Base-by-base conservation (phyloP, 2,329 filamentous ascomycete species). In the Orbilia oligospora region DNA sequence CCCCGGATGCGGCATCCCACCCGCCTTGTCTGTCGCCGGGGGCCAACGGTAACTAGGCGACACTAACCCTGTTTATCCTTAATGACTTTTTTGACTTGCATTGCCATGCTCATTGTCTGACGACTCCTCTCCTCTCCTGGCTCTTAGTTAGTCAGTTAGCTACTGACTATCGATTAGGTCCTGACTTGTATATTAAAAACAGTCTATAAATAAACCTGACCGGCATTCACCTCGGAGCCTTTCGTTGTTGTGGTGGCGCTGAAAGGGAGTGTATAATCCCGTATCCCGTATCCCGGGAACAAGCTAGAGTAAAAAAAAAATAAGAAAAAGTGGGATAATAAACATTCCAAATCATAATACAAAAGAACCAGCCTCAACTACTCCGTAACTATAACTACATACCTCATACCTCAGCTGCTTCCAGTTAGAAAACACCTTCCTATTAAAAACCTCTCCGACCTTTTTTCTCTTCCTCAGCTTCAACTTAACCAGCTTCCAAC, bases 41-140 rank as follows among this genome's bases (percentile, higher is more conserved):
- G 44, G 44, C 44, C 44, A 46, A 61, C 56, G 56, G 56, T 61
- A 41, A 61, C 56, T 61, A 61, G 56, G 56, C 33, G 56, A 61
- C 56, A 61, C 56, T 58, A 38, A 22, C 22, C 24, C 24, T 9
- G 24, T 18, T 27, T 38, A 22, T 38, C 22, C 24, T n/a, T 33
- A 18, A 27, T 38, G 10, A 56, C 16, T n/a, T 30, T 24, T 49
- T 8, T 8, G 16, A 3, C 4, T 10, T 20, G 5, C 20, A 20
- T 51, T 20, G 48, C 20, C 20, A 3, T 12, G 20, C 3, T 16
- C 12, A 4, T 8, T 53, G 20, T 53, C 49, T 16, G 20, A 41
- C 38, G 38, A 41, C 38, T 41, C 38, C 12, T 16, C 12, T 38
- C 36, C 36, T 10, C 36, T n/a, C n/a, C n/a, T n/a, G n/a, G n/a